Evolutionary conservation across 2,329 filamentous ascomycete genomes (phyloP), one percentile per base, ranked within the genome.

Genomic region (Aspergillus proliferans): DNA sequence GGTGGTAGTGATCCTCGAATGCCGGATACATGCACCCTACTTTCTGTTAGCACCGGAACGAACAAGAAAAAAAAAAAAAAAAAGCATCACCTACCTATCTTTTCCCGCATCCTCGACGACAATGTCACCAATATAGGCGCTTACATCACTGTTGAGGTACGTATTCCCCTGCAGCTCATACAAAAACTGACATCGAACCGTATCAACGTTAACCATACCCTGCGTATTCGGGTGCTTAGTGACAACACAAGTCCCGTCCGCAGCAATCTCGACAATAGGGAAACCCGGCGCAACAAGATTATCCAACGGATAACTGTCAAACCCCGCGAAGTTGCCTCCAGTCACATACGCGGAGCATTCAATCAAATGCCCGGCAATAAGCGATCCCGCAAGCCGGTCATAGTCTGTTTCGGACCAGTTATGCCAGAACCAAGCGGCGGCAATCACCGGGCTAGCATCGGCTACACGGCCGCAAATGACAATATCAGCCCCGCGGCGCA

Each of bases 371-470:
- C 75, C 78, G 0, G 76, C 76, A 3, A 81, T 60, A 0, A 81
- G 58, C 0, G 76, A 66, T 0, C 75, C 74, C 0, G 79, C 79
- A 4, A 83, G 66, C 15, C 67, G 56, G 50, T 82, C 72, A 18
- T 73, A 78, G 21, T 75, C 69, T 0, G 65, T 69, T 14, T 74
- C 69, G 0, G 53, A 51, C 80, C 79, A 83, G 1, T 68, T 64
- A 47, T 82, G 72, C 74, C 78, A 83, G 66, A 71, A 82, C 57
- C 74, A 75, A 0, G 79, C 79, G 0, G 78, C 77, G 0, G 75
- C 80, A 49, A 82, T 80, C 0, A 80, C 77, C 0, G 76, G 77
- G 2, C 71, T 74, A 0, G 77, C 76, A 53, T 78, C 76, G 0
- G 74, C 69, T 1, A 74, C 74, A 3, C 76, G 68, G 0, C 76